Base-by-base conservation (phyloP, 805 yeast species). In the Yamadazyma tumulicola region DNA sequence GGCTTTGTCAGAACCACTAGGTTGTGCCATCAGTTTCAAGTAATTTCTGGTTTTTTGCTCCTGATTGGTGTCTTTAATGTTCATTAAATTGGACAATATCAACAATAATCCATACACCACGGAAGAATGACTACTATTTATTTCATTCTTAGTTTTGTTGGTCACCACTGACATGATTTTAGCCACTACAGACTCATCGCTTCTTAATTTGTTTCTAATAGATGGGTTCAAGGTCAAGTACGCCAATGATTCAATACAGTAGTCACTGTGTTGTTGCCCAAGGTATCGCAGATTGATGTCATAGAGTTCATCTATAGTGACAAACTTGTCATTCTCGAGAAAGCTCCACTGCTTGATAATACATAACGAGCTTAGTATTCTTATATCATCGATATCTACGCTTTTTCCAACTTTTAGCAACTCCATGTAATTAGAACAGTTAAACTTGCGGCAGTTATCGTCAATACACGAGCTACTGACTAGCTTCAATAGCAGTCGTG, bases 331-430 rank as follows among this genome's bases (percentile, higher is more conserved):
- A 14, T 24, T 31, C 3, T 28, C 18, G 0, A 73, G 54, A 36
- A 70, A 64, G 32, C 70, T 69, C 84, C 84, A 79, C 2, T 77
- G 54, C 50, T 80, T 80, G 5, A 76, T 56, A n/a, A 77, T 46
- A 3, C 72, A 71, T 24, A 77, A 47, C 0, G 72, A 61, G 0
- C 79, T 57, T 9, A 66, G 47, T 6, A 64, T 33, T 32, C 55
- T 55, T n/a, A 60, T 43, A 14, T 52, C 49, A 28, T 44, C 45
- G 5, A 46, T 26, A 5, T 35, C 37, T 8, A 68, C 37, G n/a
- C 15, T 19, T 8, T 33, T 22, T 7, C 41, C 48, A 25, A 54
- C 50, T 14, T 69, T 53, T 15, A 78, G 49, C 0, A 73, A 46
- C 4, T 55, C 48, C 23, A 67, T 39, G 51, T 72, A 79, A 29